Conservation (phyloP, 2,329 filamentous ascomycete species). For the Ophiosphaerella korrae region DNA sequence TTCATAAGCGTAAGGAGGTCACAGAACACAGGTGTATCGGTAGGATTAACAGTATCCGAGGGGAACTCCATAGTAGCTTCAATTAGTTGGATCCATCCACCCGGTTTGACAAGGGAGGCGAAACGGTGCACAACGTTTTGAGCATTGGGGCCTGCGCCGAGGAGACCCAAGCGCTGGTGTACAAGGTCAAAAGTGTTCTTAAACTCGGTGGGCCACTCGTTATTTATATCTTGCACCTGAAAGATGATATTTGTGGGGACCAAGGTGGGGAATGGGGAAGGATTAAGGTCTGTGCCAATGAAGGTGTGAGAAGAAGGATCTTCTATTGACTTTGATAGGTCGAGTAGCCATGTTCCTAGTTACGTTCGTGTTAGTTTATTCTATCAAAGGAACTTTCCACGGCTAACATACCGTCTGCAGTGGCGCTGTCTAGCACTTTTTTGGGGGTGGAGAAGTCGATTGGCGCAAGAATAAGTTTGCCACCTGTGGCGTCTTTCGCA, state of each 20-base stretch:
- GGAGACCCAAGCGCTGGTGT: constrained; percentile 10
- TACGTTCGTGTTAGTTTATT: no score
- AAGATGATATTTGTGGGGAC: neutral
- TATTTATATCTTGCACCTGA: constrained; percentile 7
- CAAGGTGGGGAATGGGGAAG: neutral
- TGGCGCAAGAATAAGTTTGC: constrained; percentile 5
- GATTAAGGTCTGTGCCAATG: constrained; percentile 6
- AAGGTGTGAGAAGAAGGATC: neutral
- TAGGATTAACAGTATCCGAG: neutral
- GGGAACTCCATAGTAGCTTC: neutral
- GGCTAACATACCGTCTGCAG: constrained; percentile 4
- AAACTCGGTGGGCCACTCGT: constrained; percentile 8
- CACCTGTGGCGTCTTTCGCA: neutral
- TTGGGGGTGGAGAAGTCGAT: neutral
- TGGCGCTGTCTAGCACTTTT: constrained; percentile 7
- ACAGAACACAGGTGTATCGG: no score
- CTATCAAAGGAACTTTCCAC: neutral
- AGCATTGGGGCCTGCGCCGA: neutral
- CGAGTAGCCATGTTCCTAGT: neutral
- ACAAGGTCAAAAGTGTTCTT: constrained; percentile 9
- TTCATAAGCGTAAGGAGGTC: no score
- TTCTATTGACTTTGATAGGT: neutral
- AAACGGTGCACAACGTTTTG: neutral
- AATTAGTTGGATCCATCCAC: constrained; percentile 9
- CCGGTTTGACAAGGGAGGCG: constrained; percentile 2